Evolutionary conservation across 768 basidiomycete species (phyloP).

Genomic region (Calocybe indica): DNA sequence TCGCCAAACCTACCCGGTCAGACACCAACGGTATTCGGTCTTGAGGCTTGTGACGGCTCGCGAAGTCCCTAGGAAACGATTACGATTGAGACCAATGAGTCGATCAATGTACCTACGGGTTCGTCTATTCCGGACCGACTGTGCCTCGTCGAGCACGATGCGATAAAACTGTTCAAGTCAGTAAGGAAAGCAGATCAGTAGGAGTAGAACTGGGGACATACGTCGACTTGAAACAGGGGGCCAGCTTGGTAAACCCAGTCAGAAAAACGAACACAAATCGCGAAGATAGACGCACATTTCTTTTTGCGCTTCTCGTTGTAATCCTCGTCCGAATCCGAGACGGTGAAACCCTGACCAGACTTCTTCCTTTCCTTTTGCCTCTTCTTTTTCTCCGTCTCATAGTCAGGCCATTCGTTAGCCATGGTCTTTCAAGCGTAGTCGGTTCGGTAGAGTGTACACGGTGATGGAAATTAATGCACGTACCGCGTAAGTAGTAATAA

Average conservation of each 20-base stretch:
- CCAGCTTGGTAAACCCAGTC: constrained; percentile 24
- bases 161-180: constrained; percentile 37
- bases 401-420: constrained; percentile 53
- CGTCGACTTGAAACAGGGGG: constrained; percentile 44
- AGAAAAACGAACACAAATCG: neutral
- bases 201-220: constrained; percentile 12
- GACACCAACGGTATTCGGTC: constrained; percentile 55
- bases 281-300: constrained; percentile 14
- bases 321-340: constrained; percentile 27
- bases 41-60: constrained; percentile 49
- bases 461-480: constrained; percentile 3
- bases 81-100: neutral
- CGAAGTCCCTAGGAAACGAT: constrained; percentile 33
- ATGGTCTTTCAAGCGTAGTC: constrained; percentile 35
- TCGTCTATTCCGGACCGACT: constrained; percentile 43
- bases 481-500: constrained; percentile 52
- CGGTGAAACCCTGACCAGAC: constrained; percentile 22
- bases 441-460: neutral
- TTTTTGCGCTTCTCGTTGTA: constrained; percentile 25
- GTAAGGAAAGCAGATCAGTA: neutral
- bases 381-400: constrained; percentile 40
- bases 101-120: constrained; percentile 30
- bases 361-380: constrained; percentile 34
- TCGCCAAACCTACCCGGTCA: constrained; percentile 44
- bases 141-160: constrained; percentile 52